phyloP scores from a whole-genome alignment of 2,329 filamentous ascomycete genomes.

The Clonostachys sp. region DNA sequence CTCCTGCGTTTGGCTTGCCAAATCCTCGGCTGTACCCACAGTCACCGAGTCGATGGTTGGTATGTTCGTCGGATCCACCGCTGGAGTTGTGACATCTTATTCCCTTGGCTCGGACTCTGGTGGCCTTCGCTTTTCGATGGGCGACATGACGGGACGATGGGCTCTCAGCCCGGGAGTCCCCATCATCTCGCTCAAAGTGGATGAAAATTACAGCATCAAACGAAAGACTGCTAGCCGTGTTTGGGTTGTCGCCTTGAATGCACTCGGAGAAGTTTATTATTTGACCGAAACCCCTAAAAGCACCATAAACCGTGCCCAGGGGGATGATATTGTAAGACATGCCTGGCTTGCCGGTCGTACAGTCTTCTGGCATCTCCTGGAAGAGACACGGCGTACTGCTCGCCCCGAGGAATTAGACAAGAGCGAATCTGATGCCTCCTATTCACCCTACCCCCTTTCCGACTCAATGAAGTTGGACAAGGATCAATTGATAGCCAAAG shows the following conservation, averaged over 20 bases:
- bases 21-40: constrained; percentile 66
- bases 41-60: constrained; percentile 75
- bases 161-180: constrained; percentile 88
- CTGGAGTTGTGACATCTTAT: constrained; percentile 79
- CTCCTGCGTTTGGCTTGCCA: constrained; percentile 85
- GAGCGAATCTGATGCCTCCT: constrained; percentile 64
- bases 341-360: constrained; percentile 80
- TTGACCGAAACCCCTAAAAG: constrained; percentile 66
- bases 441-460: constrained; percentile 76
- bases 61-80: constrained; percentile 77
- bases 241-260: constrained; percentile 93
- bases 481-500: constrained; percentile 71
- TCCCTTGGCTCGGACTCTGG: constrained; percentile 59
- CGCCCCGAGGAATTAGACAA: constrained; percentile 69
- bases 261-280: constrained; percentile 87
- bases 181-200: constrained; percentile 77
- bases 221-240: constrained; percentile 67
- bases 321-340: constrained; percentile 54
- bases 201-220: constrained; percentile 73
- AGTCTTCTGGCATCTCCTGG: constrained; percentile 76
- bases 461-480: constrained; percentile 66
- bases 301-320: constrained; percentile 39
- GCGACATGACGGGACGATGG: constrained; percentile 85
- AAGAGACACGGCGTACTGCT: constrained; percentile 69
- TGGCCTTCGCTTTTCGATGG: constrained; percentile 61